Base-by-base conservation (phyloP, 2,329 filamentous ascomycete species). In the Stromatinia cepivora region DNA sequence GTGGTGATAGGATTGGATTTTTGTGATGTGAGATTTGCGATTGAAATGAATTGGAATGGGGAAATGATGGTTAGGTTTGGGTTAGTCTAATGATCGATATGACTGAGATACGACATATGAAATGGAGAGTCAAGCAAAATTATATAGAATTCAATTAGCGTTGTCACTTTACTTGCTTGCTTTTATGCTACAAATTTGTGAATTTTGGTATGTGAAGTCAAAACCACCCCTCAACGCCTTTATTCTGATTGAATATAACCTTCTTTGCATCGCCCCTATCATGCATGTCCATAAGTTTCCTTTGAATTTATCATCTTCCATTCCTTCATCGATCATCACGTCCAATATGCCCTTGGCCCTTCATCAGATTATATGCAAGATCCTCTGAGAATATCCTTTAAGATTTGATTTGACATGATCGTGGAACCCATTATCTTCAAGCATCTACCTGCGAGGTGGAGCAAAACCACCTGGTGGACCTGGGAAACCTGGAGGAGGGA, bases 391-490 rank as follows among this genome's bases (percentile, higher is more conserved):
- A 52, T 61, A 50, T 13, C 17, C 42, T 10, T 17, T 28, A 36
- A 22, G 42, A 36, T 36, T 36, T 31, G 34, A 59, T 17, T 22
- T 62, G 25, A 34, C 48, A 36, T 56, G 46, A 28, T 63, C 57
- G 39, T 48, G 52, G n/a, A 58, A 70, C 31, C 22, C 48, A 36
- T 67, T 65, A 22, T 63, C 46, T 62, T 54, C 42, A 66, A 53
- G 70, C 17, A 53, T 73, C 69, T 77, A 77, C 73, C 78, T 78
- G 75, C 77, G 77, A 67, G 74, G 76, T 61, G 76, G 75, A 67
- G 72, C 81, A 75, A 84, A 84, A 46, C 83, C 83, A 62, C 82
- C 82, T 52, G 84, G 84, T 66, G 84, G 84, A 52, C 83, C 69
- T 79, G 73, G 71, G 62, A 75, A 75, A 15, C 73, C 85, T 71